These are phyloP conservation scores for Anethum foeniculum DNA, from an alignment of 140 eudicot genomes.

Conservation along the genomic window DNA sequence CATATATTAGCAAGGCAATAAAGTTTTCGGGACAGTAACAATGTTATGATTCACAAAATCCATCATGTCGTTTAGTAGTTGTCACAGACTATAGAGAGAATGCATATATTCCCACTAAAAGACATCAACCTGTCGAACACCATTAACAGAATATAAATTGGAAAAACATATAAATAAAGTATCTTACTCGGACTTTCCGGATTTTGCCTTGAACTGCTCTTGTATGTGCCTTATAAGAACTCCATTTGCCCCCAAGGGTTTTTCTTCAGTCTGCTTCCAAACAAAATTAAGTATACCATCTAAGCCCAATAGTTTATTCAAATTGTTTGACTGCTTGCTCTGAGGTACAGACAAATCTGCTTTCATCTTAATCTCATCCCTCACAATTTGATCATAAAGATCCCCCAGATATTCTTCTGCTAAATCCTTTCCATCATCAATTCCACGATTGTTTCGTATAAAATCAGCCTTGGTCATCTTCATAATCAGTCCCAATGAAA, in stretches of 20 bases:
- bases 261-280: constrained; percentile 93
- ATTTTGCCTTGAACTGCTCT: constrained; percentile 88
- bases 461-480: constrained; percentile 97
- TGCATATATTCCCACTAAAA: background rate
- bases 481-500: constrained; percentile 18
- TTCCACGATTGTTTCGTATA: constrained; percentile 92
- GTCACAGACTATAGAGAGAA: background rate
- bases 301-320: constrained; percentile 79
- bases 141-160: background rate
- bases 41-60: background rate
- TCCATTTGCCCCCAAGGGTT: constrained; percentile 88
- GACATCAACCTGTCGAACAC: background rate
- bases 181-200: constrained; percentile 89
- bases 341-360: constrained; percentile 82
- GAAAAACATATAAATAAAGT: too few species aligned
- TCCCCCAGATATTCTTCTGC: constrained; percentile 85
- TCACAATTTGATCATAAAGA: constrained; percentile 85
- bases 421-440: constrained; percentile 93
- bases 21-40: background rate
- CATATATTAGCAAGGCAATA: background rate
- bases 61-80: background rate
- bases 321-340: constrained; percentile 81
- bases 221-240: constrained; percentile 84
- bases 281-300: constrained; percentile 96
- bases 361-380: constrained; percentile 95